These are phyloP conservation scores for Elaphomyces granulatus DNA, from an alignment of 495 filamentous ascomycete genomes.

Conservation along the genomic window DNA sequence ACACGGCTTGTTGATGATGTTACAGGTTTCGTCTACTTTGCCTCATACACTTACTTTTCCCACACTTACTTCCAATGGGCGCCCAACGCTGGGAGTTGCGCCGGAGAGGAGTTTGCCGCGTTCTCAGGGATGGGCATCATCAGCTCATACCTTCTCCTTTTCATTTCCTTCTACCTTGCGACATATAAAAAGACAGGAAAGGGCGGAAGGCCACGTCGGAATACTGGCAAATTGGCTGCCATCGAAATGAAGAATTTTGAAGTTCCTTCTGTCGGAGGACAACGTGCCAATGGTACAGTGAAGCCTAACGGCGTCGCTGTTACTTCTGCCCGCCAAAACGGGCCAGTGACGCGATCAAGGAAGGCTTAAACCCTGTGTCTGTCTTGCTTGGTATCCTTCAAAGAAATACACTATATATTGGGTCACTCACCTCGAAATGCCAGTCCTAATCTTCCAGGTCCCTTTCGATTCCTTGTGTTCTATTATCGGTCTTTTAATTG, in stretches of 20 bases:
- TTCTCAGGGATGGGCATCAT: constrained; percentile 86
- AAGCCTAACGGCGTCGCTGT: constrained; percentile 22
- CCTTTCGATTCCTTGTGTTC: no score
- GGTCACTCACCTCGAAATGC: no score
- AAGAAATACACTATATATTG: no score
- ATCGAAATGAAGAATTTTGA: constrained; percentile 42
- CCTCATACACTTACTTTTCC: constrained; percentile 90
- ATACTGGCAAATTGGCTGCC: constrained; percentile 37
- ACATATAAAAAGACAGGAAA: constrained; percentile 86
- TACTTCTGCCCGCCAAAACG: constrained; percentile 28
- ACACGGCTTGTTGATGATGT: constrained; percentile 5
- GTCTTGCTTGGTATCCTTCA: no score
- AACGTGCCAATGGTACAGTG: constrained; percentile 13
- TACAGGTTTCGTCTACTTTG: constrained; percentile 81
- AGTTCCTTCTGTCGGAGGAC: constrained; percentile 21
- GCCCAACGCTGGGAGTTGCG: constrained; percentile 71
- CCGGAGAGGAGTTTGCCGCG: constrained; percentile 94
- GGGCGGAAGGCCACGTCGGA: constrained; percentile 35
- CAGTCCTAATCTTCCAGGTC: no score
- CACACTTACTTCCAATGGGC: constrained; percentile 79
- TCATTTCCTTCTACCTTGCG: constrained; percentile 97
- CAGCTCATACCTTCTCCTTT: constrained; percentile 86
- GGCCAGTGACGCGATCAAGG: constrained; percentile 34
- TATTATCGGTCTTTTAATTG: no score
- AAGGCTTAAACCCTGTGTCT: constrained; percentile 35